A percentile compares a stretch with the other conserved stretches of the same genome.
These are phyloP conservation scores for Globisporangium paddicum DNA, from an alignment of 352 stramenopile genomes.

Conservation along the genomic window DNA sequence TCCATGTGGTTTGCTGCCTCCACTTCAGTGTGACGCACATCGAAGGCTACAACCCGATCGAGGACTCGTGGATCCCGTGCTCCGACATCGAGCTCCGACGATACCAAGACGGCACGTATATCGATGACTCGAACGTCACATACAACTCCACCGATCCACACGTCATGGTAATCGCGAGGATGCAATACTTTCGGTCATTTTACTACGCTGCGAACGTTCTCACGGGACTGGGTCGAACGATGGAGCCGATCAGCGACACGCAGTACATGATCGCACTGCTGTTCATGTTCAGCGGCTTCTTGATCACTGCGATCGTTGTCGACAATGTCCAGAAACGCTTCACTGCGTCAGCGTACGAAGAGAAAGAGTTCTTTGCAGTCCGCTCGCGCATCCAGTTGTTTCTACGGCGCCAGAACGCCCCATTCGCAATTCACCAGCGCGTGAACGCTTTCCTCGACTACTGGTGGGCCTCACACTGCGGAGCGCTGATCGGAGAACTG, in stretches of 20 bases:
- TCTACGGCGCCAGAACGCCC: slow-evolving; percentile 34
- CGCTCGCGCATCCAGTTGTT: slow-evolving; percentile 42
- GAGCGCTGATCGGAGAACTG: slow-evolving; percentile 33
- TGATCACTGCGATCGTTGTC: slow-evolving; percentile 44
- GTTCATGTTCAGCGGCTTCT: slow-evolving; percentile 47
- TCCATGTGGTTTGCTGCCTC: slow-evolving; percentile 47
- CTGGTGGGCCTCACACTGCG: slow-evolving; percentile 42
- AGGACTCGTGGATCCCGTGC: slow-evolving; percentile 31
- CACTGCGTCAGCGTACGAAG: slow-evolving; percentile 39
- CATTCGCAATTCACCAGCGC: slow-evolving; percentile 33
- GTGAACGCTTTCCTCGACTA: slow-evolving; percentile 44
- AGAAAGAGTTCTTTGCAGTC: slow-evolving; percentile 41
- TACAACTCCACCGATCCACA: slow-evolving; percentile 12
- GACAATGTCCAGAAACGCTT: slow-evolving; percentile 51
- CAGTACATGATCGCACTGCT: slow-evolving; percentile 37
- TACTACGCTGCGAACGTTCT: slow-evolving; percentile 34
- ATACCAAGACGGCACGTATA: slow-evolving; percentile 5
- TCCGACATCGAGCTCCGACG: slow-evolving; percentile 22
- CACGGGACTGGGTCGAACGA: slow-evolving; percentile 27
- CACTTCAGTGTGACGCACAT: slow-evolving; percentile 31
- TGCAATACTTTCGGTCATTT: slow-evolving; percentile 28
- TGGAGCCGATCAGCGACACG: slow-evolving; percentile 30
- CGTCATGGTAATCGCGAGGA: slow-evolving; percentile 18
- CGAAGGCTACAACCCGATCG: slow-evolving; percentile 23
- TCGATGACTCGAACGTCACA: slow-evolving; percentile 18